Base-by-base conservation (phyloP, 164 flowering plant genomes). In the Echeveria elegans region DNA sequence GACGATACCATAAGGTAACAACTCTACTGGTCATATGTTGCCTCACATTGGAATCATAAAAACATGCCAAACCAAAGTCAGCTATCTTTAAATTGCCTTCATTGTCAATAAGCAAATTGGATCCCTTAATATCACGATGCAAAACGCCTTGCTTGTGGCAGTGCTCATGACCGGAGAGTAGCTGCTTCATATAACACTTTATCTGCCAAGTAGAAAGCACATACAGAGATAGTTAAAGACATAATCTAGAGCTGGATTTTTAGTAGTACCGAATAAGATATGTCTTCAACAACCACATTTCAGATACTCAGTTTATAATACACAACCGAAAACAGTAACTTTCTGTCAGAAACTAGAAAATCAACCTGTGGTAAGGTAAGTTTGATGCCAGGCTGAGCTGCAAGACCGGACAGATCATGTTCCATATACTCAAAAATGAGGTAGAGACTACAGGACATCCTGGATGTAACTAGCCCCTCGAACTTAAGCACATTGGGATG, bases 1-100 rank as follows among this genome's bases (percentile, higher is more conserved):
- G 94, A 7, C 98, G 97, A 70, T 93, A 93, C 98, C 98, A 93
- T 23, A 93, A 83, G 28, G 98, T 93, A 68, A 90, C 89, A 58
- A 92, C 98, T 59, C 98, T 86, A 74, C 92, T 88, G 29, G 98
- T 89, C 95, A 92, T 83, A 7, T 90, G 81, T 64, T 82, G 88
- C 87, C 74, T 79, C 15, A 73, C 72, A 1, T 68, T 79, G 65
- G 89, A 91, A 76, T 92, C 84, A 74, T 66, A 89, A 63, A 88
- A 88, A 30, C 88, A 78, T 53, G 98, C 95, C 65, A 89, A 70
- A 40, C 98, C 98, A 80, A 92, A 92, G 83, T 92, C 98, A 68
- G 98, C 96, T 68, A 92, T 87, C 78, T 87, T 89, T 29, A 92
- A 82, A 68, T 73, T 78, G 63, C 98, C 98, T 65, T 86, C 86